phyloP scores from a whole-genome alignment of 345 rosid genomes.

The Bruguiera parviflora region DNA sequence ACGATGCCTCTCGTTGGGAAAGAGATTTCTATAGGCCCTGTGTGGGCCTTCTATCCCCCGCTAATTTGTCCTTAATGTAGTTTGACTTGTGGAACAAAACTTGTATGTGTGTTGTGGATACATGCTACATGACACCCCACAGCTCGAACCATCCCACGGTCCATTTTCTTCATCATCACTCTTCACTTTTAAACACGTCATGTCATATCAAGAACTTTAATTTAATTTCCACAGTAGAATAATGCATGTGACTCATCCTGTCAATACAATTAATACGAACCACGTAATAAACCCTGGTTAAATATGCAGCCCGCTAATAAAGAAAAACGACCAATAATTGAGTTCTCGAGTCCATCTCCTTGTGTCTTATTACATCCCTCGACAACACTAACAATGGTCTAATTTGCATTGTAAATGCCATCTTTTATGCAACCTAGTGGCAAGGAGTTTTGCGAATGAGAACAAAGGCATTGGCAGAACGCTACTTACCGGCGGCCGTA shows the following conservation, averaged over 20 bases:
- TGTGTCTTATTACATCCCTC: background rate
- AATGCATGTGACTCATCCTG: too few species aligned
- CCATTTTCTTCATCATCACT: background rate
- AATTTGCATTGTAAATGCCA: too few species aligned
- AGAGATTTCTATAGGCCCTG: background rate
- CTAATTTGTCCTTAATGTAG: conserved; percentile 3
- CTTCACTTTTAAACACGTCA: background rate
- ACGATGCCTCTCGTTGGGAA: conserved; percentile 33
- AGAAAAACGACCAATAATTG: too few species aligned
- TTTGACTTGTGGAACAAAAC: background rate
- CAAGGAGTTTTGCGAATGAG: too few species aligned
- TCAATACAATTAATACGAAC: too few species aligned
- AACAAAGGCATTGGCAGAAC: too few species aligned
- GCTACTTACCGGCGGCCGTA: too few species aligned
- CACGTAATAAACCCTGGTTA: too few species aligned
- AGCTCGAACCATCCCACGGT: background rate
- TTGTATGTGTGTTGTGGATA: background rate
- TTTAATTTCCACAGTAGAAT: too few species aligned
- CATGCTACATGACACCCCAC: too few species aligned
- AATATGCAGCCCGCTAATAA: too few species aligned
- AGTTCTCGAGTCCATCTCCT: background rate
- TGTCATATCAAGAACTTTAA: background rate
- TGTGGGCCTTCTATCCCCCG: background rate
- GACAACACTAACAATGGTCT: background rate
- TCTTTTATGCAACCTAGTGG: too few species aligned